Evolutionary conservation across 257 asterid species (phyloP), one percentile per base, ranked within the genome.

Genomic region (Solanum corneliomulleri): DNA sequence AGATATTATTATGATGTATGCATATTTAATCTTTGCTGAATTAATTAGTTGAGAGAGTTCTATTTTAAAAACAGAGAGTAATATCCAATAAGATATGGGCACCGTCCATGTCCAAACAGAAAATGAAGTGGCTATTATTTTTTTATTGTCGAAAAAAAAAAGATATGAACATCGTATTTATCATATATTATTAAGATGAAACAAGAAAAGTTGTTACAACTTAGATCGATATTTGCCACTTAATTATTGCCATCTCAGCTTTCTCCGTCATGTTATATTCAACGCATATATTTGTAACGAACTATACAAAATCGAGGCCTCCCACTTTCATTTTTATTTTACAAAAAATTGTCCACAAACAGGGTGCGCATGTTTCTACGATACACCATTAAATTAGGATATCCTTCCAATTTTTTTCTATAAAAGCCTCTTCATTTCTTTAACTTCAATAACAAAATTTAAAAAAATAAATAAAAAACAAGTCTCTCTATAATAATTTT

Each of bases 341-440:
- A 84, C 49, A 89, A 68, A 87, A 89, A 68, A 87, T 42, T 64
- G 88, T 86, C 89, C 90, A 87, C 90, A 90, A 88, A 81, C 89
- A 89, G 21, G 25, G 86, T 45, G 11, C 82, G 77, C 89, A 86
- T 89, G 89, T 89, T 52, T 78, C 87, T 39, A 31, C 45, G 85
- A 31, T 81, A 52, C 70, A 76, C 18, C 87, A 62, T 18, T 21
- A 81, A 85, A 66, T 85, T 74, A 81, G 85, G 31, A 25, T 11
- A 49, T 49, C 85, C 69, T 1, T 81, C 15, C 45, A 81, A 31
- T 6, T 6, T 29, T 29, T 58, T 81, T 52, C 93, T 92, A 93
- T 92, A 93, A 77, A 93, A 85, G 85, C 47, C 85, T 70, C 45
- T 37, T 7, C 2, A 82, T 71, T 4, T 86, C 86, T 70, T 69